Percentiles rank a stretch among this genome's conserved stretches.
Evolutionary conservation across 495 filamentous ascomycete genomes (phyloP).

Genomic region (Penicillium steckii): DNA sequence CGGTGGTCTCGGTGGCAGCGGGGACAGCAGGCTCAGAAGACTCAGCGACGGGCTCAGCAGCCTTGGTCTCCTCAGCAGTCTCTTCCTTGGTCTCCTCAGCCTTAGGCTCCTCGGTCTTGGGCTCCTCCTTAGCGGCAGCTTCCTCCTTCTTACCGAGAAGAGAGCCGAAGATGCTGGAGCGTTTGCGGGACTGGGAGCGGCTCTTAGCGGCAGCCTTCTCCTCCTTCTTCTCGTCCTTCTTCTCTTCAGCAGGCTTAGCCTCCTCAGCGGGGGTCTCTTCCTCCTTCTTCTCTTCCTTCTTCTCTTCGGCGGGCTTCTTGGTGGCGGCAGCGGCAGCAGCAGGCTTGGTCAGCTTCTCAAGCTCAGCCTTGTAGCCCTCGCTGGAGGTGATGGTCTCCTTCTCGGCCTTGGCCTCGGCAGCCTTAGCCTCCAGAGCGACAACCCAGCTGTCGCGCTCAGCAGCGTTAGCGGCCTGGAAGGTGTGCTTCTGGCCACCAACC

Average conservation of each 20-base stretch:
- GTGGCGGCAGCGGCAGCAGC: conserved; percentile 39
- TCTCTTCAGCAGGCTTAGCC: conserved; percentile 35
- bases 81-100: conserved; percentile 42
- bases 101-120: conserved; percentile 49
- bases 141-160: conserved; percentile 76
- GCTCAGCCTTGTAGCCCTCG: conserved; percentile 75
- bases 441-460: conserved; percentile 92
- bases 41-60: conserved; percentile 31
- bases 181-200: conserved; percentile 87
- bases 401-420: conserved; percentile 72
- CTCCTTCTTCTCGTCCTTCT: conserved; percentile 43
- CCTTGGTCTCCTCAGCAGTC: conserved; percentile 37
- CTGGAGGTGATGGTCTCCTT: conserved; percentile 64
- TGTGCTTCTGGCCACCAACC: conserved; percentile 82
- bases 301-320: conserved; percentile 52
- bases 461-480: conserved; percentile 71
- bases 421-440: conserved; percentile 70
- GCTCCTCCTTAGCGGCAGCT: conserved; percentile 40
- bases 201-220: conserved; percentile 52
- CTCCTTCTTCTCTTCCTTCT: conserved; percentile 33
- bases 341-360: conserved; percentile 62
- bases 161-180: conserved; percentile 75
- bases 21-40: conserved; percentile 24
- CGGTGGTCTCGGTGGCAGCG: conserved; percentile 19
- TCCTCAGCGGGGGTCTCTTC: conserved; percentile 45